phyloP scores from a whole-genome alignment of 225 moss, liverwort and hornwort species.

The Pleurozium schreberi region DNA sequence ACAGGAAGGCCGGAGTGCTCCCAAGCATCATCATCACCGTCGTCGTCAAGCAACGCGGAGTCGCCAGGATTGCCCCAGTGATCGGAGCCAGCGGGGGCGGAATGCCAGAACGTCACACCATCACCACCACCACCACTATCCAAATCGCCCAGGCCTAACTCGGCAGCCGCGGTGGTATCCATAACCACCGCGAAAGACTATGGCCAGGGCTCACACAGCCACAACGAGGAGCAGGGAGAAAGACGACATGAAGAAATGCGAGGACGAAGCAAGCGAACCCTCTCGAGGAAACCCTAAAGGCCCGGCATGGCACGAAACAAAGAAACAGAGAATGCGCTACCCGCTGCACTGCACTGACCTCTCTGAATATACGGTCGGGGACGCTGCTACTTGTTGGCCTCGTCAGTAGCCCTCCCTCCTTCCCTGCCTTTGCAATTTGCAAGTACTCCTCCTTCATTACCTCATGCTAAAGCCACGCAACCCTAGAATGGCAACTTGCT shows the following conservation, averaged over 20 bases:
- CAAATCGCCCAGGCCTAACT: slow-evolving; percentile 53
- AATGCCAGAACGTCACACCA: slow-evolving; percentile 50
- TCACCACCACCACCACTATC: slow-evolving; percentile 11
- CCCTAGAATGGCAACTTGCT: not conserved
- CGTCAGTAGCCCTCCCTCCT: not conserved
- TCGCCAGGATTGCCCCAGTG: slow-evolving; percentile 16
- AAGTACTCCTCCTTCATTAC: not conserved
- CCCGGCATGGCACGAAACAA: not conserved
- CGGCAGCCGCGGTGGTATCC: slow-evolving; percentile 95
- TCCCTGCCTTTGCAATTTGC: not conserved
- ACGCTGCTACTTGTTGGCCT: not conserved
- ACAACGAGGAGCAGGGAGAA: not conserved
- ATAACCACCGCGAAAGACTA: slow-evolving; percentile 2
- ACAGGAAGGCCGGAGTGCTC: not conserved
- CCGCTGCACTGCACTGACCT: not conserved
- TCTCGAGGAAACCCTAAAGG: not conserved
- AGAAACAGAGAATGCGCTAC: not conserved
- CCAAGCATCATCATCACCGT: slow-evolving; percentile 5
- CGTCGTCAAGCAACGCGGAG: not conserved
- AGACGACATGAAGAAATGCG: not conserved
- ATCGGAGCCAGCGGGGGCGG: slow-evolving; percentile 10
- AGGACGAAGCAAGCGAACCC: not conserved
- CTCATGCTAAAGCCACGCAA: not conserved
- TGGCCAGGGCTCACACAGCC: not conserved
- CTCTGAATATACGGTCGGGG: not conserved